These are phyloP conservation scores for Brasilioporus rufonigricans DNA, from an alignment of 768 basidiomycete genomes.

Conservation along the genomic window DNA sequence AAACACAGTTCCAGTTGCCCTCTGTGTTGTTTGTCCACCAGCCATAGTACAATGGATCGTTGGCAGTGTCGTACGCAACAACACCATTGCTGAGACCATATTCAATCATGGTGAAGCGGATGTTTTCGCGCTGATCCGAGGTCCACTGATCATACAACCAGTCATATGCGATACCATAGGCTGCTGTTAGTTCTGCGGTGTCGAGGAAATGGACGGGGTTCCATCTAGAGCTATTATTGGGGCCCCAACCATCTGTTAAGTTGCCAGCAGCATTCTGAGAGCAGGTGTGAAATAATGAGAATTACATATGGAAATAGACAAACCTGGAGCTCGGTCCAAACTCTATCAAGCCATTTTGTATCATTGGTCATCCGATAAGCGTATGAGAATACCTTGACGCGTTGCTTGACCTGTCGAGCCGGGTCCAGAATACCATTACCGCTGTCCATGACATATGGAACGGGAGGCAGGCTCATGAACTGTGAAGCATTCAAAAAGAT, in stretches of 20 bases:
- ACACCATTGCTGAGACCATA: slow-evolving; percentile 75
- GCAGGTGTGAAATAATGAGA: neutral
- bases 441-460: slow-evolving; percentile 73
- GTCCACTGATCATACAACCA: slow-evolving; percentile 91
- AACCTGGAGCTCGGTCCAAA: slow-evolving; percentile 81
- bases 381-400: slow-evolving; percentile 91
- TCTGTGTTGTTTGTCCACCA: slow-evolving; percentile 78
- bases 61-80: slow-evolving; percentile 43
- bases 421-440: slow-evolving; percentile 90
- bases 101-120: slow-evolving; percentile 69
- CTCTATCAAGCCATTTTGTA: slow-evolving; percentile 85
- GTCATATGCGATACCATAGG: slow-evolving; percentile 92
- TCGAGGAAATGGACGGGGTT: slow-evolving; percentile 92
- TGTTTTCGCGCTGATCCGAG: slow-evolving; percentile 62
- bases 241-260: slow-evolving; percentile 63
- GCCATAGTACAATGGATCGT: slow-evolving; percentile 40
- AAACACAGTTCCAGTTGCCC: slow-evolving; percentile 99
- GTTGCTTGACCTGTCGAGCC: slow-evolving; percentile 84
- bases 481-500: slow-evolving; percentile 86
- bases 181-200: slow-evolving; percentile 82
- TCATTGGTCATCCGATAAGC: slow-evolving; percentile 90
- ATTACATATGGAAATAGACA: slow-evolving; percentile 24
- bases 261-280: slow-evolving; percentile 70
- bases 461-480: slow-evolving; percentile 63
- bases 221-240: slow-evolving; percentile 65